These are phyloP conservation scores for Aspergillus felis DNA, from an alignment of 2,329 filamentous ascomycete species.

Conservation along the genomic window DNA sequence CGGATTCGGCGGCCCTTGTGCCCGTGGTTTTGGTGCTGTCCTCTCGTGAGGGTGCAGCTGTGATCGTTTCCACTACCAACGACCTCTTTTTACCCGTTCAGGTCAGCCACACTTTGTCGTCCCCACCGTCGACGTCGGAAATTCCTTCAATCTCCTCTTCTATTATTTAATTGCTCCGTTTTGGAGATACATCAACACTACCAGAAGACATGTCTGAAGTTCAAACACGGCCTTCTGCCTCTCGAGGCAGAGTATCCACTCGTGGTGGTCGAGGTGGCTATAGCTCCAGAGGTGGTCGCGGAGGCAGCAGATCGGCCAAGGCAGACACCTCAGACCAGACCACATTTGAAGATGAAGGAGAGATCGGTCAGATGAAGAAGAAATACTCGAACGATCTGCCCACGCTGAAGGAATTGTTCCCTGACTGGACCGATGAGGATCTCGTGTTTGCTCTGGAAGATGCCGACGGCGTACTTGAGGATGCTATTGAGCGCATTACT, in stretches of 20 bases:
- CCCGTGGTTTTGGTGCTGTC: conserved; percentile 35
- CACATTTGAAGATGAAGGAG: conserved; percentile 75
- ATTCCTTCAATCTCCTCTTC: conserved; percentile 22
- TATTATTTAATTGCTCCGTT: conserved; percentile 26
- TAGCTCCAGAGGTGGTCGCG: conserved; percentile 66
- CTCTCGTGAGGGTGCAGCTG: conserved; percentile 38
- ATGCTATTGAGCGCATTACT: conserved; percentile 49
- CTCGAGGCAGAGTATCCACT: conserved; percentile 83
- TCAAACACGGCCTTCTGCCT: conserved; percentile 76
- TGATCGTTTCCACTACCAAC: conserved; percentile 26
- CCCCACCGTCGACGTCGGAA: conserved; percentile 24
- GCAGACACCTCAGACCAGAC: conserved; percentile 66
- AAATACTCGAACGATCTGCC: conserved; percentile 75
- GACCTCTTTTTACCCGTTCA: conserved; percentile 24
- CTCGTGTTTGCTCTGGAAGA: conserved; percentile 90
- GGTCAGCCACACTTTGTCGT: conserved; percentile 27
- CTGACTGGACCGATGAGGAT: conserved; percentile 93
- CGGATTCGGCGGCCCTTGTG: conserved; percentile 26
- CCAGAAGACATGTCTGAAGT: conserved; percentile 81
- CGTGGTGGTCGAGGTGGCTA: conserved; percentile 80
- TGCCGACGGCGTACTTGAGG: conserved; percentile 48
- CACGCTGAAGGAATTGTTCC: conserved; percentile 87
- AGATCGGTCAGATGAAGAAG: conserved; percentile 88
- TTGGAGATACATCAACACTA: conserved; percentile 27
- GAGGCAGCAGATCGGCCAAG: conserved; percentile 65